Percentiles rank a stretch among this genome's conserved stretches.
These are phyloP conservation scores for Oropetium thomaeum DNA, from an alignment of 176 grass and related monocot genomes.

Conservation along the genomic window DNA sequence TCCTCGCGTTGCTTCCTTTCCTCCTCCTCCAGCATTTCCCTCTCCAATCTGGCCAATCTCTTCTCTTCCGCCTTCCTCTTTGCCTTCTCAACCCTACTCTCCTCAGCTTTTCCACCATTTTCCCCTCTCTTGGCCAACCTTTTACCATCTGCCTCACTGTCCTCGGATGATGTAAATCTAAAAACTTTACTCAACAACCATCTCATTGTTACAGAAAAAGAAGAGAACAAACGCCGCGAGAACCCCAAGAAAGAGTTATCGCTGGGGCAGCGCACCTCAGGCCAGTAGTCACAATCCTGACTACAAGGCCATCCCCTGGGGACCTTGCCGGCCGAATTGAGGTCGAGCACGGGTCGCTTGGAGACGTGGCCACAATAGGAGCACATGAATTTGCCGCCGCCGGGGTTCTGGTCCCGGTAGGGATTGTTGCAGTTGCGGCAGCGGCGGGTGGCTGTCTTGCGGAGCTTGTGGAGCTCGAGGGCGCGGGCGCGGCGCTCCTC, in stretches of 20 bases:
- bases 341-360: conserved; percentile 77
- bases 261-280: conserved; percentile 38
- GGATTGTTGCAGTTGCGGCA: conserved; percentile 92
- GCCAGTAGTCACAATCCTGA: conserved; percentile 71
- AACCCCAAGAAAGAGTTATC: conserved; percentile 49
- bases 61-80: conserved; percentile 93
- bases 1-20: conserved; percentile 96
- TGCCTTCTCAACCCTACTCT: conserved; percentile 71
- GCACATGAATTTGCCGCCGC: conserved; percentile 90
- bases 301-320: conserved; percentile 61
- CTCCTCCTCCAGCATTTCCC: conserved; percentile 91
- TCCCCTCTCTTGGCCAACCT: conserved; percentile 56
- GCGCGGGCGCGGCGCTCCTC: conserved; percentile 70
- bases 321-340: conserved; percentile 34
- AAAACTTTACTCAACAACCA: conserved; percentile 65
- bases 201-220: conserved; percentile 27
- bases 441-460: conserved; percentile 76
- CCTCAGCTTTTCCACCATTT: conserved; percentile 56
- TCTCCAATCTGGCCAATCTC: conserved; percentile 77
- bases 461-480: conserved; percentile 77
- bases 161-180: conserved; percentile 51
- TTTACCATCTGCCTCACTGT: conserved; percentile 32
- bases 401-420: conserved; percentile 92
- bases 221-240: conserved; percentile 39
- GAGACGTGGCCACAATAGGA: conserved; percentile 87